Evolutionary conservation across 129 eudicot genomes (phyloP).

Genomic region (Saussurea involucrata): DNA sequence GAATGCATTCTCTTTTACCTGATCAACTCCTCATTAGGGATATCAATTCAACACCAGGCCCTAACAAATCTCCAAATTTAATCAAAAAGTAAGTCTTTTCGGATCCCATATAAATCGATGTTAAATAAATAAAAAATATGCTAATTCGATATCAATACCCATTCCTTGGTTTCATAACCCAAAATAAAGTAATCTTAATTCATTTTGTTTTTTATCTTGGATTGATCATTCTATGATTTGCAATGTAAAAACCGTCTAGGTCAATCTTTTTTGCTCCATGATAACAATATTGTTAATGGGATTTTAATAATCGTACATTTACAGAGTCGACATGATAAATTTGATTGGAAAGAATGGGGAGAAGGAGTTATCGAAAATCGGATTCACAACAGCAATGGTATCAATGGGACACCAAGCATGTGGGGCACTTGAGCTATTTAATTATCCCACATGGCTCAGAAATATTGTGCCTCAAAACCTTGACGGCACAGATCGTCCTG

Average conservation of each 20-base stretch:
- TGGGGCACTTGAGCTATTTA: conserved; percentile 59
- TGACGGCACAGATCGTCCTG: conserved; percentile 42
- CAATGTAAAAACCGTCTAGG: neutral
- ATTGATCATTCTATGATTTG: neutral
- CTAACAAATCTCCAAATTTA: conserved; percentile 50
- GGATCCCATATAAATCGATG: neutral
- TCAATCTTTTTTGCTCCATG: neutral
- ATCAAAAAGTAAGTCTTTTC: conserved; percentile 25
- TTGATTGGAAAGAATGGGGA: conserved; percentile 39
- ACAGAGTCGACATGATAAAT: conserved; percentile 36
- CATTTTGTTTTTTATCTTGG: too few species aligned
- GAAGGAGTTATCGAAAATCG: conserved; percentile 34
- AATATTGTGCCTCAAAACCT: conserved; percentile 40
- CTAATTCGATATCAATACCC: neutral
- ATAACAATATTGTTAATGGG: neutral
- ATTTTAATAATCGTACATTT: neutral
- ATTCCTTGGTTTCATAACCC: neutral
- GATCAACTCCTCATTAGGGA: conserved; percentile 46
- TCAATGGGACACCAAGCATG: conserved; percentile 73
- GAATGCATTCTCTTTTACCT: conserved; percentile 57
- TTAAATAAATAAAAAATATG: too few species aligned
- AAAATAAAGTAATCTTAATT: too few species aligned
- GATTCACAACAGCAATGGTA: conserved; percentile 48
- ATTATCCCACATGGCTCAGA: conserved; percentile 54
- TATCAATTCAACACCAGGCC: conserved; percentile 31